Evolutionary conservation across 768 basidiomycete genomes (phyloP).

Genomic region (Amanita fuliginea): DNA sequence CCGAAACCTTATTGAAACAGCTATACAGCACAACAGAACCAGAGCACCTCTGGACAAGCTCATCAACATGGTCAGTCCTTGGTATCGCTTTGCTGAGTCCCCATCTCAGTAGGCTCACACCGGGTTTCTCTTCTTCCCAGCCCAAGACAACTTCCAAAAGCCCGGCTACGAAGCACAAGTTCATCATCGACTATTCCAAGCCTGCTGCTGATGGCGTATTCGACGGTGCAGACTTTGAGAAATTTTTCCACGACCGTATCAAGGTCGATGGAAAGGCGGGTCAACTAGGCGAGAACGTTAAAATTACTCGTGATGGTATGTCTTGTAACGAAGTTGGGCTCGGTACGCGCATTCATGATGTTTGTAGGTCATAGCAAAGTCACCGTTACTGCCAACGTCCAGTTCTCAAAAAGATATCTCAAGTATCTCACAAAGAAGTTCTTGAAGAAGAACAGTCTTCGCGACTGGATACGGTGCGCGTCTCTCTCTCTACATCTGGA

Average conservation of each 20-base stretch:
- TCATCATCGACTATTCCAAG: constrained; percentile 77
- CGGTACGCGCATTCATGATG: background rate
- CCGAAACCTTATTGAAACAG: constrained; percentile 24
- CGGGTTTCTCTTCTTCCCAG: constrained; percentile 32
- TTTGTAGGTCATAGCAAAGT: constrained; percentile 65
- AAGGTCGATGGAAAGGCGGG: constrained; percentile 91
- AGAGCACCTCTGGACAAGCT: constrained; percentile 8
- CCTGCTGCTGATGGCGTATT: constrained; percentile 56
- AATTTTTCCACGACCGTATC: constrained; percentile 89
- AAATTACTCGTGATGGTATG: constrained; percentile 77
- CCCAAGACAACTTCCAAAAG: constrained; percentile 50
- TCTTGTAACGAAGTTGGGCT: background rate
- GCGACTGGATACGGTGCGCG: constrained; percentile 88
- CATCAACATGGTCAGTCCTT: constrained; percentile 62
- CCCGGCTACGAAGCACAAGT: constrained; percentile 54
- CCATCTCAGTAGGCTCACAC: constrained; percentile 86
- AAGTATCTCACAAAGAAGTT: constrained; percentile 99
- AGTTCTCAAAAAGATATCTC: constrained; percentile 94
- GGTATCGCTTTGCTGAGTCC: constrained; percentile 80
- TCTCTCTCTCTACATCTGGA: background rate
- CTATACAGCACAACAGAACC: constrained; percentile 40
- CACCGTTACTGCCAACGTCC: constrained; percentile 74
- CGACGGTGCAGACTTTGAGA: constrained; percentile 57
- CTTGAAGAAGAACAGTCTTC: constrained; percentile 93
- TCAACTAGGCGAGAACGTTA: constrained; percentile 83